A percentile compares a stretch with the other conserved stretches of the same genome.
phyloP scores from a whole-genome alignment of 2,329 filamentous ascomycete genomes.

The Talaromyces marneffei region DNA sequence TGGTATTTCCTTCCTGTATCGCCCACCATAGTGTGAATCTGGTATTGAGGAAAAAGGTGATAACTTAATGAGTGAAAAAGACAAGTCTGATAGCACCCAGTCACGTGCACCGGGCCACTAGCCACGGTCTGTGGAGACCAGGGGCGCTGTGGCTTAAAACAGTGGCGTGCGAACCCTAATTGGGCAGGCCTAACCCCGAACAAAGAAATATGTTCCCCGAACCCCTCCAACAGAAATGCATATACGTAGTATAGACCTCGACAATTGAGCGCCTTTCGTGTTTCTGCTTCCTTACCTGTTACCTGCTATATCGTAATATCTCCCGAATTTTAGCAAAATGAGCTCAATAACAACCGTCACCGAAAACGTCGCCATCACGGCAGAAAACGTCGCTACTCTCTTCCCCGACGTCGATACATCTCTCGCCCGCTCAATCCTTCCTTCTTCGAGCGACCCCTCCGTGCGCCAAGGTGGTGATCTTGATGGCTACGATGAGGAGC shows the following conservation, averaged over 20 bases:
- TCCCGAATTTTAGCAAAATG: slow-evolving; percentile 18
- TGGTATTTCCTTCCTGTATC: background rate
- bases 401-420: slow-evolving; percentile 74
- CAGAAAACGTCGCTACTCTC: slow-evolving; percentile 76
- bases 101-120: background rate
- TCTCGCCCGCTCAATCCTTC: slow-evolving; percentile 48
- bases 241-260: too few species aligned
- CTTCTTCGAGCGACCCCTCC: slow-evolving; percentile 32
- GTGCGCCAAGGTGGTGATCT: slow-evolving; percentile 60
- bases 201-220: background rate
- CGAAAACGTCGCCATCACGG: slow-evolving; percentile 63
- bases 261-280: background rate
- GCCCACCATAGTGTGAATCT: background rate
- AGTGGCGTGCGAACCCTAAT: background rate
- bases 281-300: background rate
- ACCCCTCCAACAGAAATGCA: background rate
- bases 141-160: background rate
- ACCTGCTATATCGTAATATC: background rate
- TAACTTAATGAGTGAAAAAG: background rate
- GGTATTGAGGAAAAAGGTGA: background rate
- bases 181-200: background rate
- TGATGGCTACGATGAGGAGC: slow-evolving; percentile 91
- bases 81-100: background rate
- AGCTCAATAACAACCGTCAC: slow-evolving; percentile 48
- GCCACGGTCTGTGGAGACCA: background rate